Base-by-base conservation (phyloP, 2,329 filamentous ascomycete species). In the Aureobasidium vineae region DNA sequence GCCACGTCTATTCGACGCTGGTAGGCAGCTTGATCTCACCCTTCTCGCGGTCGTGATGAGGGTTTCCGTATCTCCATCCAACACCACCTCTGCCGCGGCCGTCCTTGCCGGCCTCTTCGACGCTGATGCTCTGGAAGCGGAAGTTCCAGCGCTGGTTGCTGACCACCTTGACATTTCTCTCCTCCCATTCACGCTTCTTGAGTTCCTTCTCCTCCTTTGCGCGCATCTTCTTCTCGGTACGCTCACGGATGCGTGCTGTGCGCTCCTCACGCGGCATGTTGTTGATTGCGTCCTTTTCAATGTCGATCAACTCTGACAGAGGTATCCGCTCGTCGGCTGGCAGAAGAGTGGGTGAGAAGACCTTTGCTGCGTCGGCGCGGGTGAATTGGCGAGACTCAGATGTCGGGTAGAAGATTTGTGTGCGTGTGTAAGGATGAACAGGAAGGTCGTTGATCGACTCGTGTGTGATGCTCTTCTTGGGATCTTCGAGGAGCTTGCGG, bases 401-500 rank as follows among this genome's bases (percentile, higher is more conserved):
- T 26, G 85, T 82, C 1, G 86, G 86, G 66, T 86, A 84, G 77
- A 88, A 89, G 63, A 88, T 77, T 79, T 85, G 79, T 72, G 82
- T 74, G 71, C 81, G 74, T 65, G 82, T 81, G 68, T 83, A 77
- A 3, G 83, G 79, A 73, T 88, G 85, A 74, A 88, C 75, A 23
- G 84, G 83, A 40, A 89, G 81, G 72, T 88, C 86, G 72, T 88
- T 88, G 73, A 88, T 87, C 28, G 83, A 79, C 75, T 89, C 86
- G 73, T 88, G 86, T 4, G 49, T 31, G 13, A 64, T 40, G 23
- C 3, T n/a, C 49, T 64, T 64, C 38, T 43, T 64, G 10, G 75
- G 73, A 1, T 73, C 70, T 33, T 79, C 78, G 8, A 77, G 76
- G 61, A 78, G 77, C 31, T 72, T 66, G 33, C 75, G 69, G 53